Conservation (phyloP, 202 grass and related monocot species). For the Schoenoplectus triqueter region DNA sequence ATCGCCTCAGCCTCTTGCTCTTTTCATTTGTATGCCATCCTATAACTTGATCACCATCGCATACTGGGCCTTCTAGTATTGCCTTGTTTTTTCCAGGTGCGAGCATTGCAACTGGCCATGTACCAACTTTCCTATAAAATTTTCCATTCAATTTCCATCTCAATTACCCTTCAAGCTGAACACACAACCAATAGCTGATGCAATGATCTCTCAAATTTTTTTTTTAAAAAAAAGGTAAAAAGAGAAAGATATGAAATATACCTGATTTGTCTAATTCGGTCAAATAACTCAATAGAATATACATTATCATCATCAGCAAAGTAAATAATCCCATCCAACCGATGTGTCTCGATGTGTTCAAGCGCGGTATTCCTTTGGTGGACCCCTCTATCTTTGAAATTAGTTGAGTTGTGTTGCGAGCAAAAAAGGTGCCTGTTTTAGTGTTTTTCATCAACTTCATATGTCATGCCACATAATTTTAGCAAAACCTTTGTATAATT, state of each 20-base stretch:
- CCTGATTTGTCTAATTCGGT: slow-evolving; percentile 55
- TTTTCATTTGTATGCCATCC: slow-evolving; percentile 64
- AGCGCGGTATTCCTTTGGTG: slow-evolving; percentile 56
- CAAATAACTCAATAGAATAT: slow-evolving; percentile 62
- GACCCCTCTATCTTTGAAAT: slow-evolving; percentile 33
- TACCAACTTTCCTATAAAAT: slow-evolving; percentile 58
- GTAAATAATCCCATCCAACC: slow-evolving; percentile 58
- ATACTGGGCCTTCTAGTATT: slow-evolving; percentile 61
- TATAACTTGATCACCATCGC: slow-evolving; percentile 47
- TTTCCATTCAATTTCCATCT: background rate
- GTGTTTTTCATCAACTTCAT: slow-evolving; percentile 28
- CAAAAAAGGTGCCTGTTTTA: slow-evolving; percentile 26
- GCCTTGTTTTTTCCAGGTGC: slow-evolving; percentile 49
- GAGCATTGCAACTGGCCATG: slow-evolving; percentile 70
- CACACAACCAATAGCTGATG: background rate
- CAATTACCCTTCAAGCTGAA: background rate
- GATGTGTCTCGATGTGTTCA: slow-evolving; percentile 61
- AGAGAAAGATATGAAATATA: background rate
- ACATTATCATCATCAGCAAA: slow-evolving; percentile 67
- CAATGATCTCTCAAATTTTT: background rate
- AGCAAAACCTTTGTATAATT: background rate
- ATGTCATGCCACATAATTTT: slow-evolving; percentile 9
- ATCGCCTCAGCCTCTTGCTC: slow-evolving; percentile 48
- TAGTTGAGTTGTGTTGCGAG: slow-evolving; percentile 2
- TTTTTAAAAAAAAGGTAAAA: background rate